Evolutionary conservation across 2,329 filamentous ascomycete species (phyloP), one percentile per base, ranked within the genome.

Genomic region (Chaetothyriales sp.): DNA sequence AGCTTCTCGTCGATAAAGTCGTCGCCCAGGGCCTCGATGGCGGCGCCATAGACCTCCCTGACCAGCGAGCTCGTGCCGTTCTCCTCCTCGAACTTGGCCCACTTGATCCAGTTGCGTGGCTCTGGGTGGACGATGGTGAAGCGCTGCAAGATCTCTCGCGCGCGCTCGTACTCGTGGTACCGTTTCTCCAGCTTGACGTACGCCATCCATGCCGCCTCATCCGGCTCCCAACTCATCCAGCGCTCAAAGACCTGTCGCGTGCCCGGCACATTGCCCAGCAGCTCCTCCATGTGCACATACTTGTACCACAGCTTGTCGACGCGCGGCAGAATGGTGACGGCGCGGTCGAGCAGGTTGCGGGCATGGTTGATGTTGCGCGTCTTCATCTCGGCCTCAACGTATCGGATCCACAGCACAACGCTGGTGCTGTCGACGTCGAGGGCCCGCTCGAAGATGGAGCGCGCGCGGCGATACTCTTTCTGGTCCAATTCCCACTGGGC

Each of bases 241-340:
- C 92, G 78, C 71, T 98, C 92, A 66, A 97, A 98, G 0, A 97
- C 87, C 62, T 95, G 87, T 53, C 92, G 77, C 2, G 89, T 94
- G 37, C 90, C 92, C 2, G 89, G 82, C 47, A 98, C 83, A 63
- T 98, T 95, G 5, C 89, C 89, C 51, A 98, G 77, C 70, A 90
- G 97, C 76, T 98, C 92, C 72, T 97, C 90, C 85, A 95, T 94
- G 67, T 94, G 95, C 22, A 94, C 88, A 73, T 95, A 98, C 68
- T 97, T 97, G 74, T 95, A 98, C 92, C 92, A 98, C 33, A 98
- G 73, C 75, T 97, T 97, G 67, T 97, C 89, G 43, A 97, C 80
- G 52, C 92, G 77, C 4, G 92, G 92, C 43, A 95, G 73, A 51
- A 94, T 86, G 0, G 89, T 89, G 50, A 97, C 87, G n/a, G 92